Base-by-base conservation (phyloP, 345 rosid genomes). In the Euclidium syriacum region DNA sequence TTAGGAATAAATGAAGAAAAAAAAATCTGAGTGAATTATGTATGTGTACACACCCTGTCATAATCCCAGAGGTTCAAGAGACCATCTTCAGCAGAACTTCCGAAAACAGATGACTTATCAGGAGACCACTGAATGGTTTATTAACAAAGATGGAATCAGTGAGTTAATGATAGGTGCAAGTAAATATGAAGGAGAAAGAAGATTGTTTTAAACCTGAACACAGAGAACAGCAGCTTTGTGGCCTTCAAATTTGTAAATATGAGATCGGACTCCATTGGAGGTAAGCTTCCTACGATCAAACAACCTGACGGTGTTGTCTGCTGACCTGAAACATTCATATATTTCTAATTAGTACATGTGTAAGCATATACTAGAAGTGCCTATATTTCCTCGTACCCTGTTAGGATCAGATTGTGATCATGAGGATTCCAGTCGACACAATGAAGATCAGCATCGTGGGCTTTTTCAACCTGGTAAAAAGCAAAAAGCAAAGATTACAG, bases 61-160 rank as follows among this genome's bases (percentile, higher is more conserved):
- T 80, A 84, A 65, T 91, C 96, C 96, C 98, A 91, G 50, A 91
- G 81, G 77, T 91, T 91, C 23, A 91, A 67, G 78, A 91, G 83
- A 41, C 98, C 96, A 72, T 91, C 98, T 66, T 91, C 98, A 4
- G 96, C 98, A 19, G 95, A 88, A 75, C 96, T 91, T 60, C 98
- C 98, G 73, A 91, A 91, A 10, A 91, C 96, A 12, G 98, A 86
- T 55, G 90, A 39, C 64, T 80, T 88, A 71, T 88, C 90, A 17
- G 96, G 98, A 70, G 81, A 88, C 96, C 95, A 91, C 95, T 91
- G 87, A 11, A 62, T n/a, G n/a, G n/a, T n/a, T 42, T 73, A 49
- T 41, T 54, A 38, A 58, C 54, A 11, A 15, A 51, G 34, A n/a
- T 0, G n/a, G n/a, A n/a, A n/a, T n/a, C n/a, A n/a, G n/a, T n/a